Percentiles rank a stretch among this genome's conserved stretches.
Evolutionary conservation across 1,284 basidiomycete species (phyloP).

Genomic region (Leccinum pachyderme): DNA sequence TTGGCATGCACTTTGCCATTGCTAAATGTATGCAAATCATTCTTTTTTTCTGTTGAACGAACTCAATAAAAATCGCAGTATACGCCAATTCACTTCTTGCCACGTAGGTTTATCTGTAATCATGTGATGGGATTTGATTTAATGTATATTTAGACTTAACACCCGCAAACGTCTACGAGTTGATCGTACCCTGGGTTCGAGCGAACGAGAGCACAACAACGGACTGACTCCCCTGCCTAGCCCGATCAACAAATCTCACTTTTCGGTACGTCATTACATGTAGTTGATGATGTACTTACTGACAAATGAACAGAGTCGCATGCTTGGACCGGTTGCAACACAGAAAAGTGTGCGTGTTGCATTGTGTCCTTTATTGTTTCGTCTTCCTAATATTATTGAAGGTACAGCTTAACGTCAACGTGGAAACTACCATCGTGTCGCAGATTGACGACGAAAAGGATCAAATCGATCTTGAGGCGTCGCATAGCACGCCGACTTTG

Average conservation of each 20-base stretch:
- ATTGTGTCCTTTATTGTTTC: neutral
- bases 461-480: constrained; percentile 24
- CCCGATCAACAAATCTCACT: constrained; percentile 18
- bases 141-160: constrained; percentile 21
- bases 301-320: constrained; percentile 21
- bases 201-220: constrained; percentile 27
- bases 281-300: neutral
- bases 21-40: constrained; percentile 40
- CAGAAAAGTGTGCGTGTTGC: constrained; percentile 21
- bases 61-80: constrained; percentile 10
- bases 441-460: constrained; percentile 31
- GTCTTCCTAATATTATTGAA: neutral
- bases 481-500: constrained; percentile 14
- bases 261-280: constrained; percentile 22
- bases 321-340: constrained; percentile 19
- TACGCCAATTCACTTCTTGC: constrained; percentile 35
- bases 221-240: constrained; percentile 13
- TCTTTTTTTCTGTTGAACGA: neutral
- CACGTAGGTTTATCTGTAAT: constrained; percentile 20
- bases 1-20: constrained; percentile 52
- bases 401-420: constrained; percentile 34
- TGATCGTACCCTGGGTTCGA: constrained; percentile 25
- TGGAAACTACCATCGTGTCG: constrained; percentile 34
- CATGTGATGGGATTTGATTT: neutral
- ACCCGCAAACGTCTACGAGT: constrained; percentile 32